Base-by-base conservation (phyloP, 2,329 filamentous ascomycete genomes). In the Hymenoscyphus linearis region DNA sequence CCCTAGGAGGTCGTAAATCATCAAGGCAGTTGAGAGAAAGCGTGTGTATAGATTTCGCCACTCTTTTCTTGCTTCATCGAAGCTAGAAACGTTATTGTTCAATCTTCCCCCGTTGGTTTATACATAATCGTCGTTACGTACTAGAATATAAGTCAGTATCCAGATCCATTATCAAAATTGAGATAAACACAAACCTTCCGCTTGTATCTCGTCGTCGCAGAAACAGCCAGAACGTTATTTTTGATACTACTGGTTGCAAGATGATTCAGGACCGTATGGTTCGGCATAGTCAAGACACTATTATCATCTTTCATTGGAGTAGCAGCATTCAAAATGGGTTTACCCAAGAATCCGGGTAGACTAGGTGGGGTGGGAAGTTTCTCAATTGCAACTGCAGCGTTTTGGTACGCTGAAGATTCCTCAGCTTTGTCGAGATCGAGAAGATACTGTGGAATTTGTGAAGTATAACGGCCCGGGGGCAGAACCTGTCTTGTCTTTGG, bases 91-190 rank as follows among this genome's bases (percentile, higher is more conserved):
- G 9, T 34, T 16, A 34, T 5, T 4, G 35, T 56, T 55, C 64
- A 71, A 47, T 83, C 79, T 65, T 85, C 82, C n/a, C 77, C 74
- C 5, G 80, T 80, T 12, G 92, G 92, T 79, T 97, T 98, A 78
- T 98, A 98, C 80, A 98, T 88, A 73, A 98, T 96, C 2, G 93
- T 97, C 3, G 93, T 98, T 37, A 98, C 89, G 76, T 98, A 98
- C 93, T 97, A 69, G 26, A 57, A 26, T 26, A 35, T n/a, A n/a
- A 50, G 60, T 64, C 37, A 59, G 16, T 22, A 57, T 37, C 25
- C 6, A 37, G 57, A 22, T n/a, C 31, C 6, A 12, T 35, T 18
- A 37, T n/a, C 26, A 25, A 26, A 50, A 26, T n/a, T 52, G 35
- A 31, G 31, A 31, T 25, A n/a, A 16, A 13, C 27, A 70, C 80